Conservation (phyloP, 805 yeast genomes). For the Torulaspora gathmanii region DNA sequence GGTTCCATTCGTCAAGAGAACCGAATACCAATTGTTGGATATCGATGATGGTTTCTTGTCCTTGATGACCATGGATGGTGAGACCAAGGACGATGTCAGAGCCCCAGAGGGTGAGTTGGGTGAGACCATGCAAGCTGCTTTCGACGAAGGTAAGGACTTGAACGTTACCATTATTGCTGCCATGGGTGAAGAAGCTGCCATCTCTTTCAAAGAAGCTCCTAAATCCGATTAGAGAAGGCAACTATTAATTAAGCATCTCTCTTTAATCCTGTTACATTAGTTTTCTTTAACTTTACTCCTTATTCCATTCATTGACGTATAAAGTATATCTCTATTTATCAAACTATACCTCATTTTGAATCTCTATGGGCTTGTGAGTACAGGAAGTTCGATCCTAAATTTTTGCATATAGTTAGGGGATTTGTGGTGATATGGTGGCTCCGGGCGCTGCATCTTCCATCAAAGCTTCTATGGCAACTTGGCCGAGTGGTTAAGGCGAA, state of each 20-base stretch:
- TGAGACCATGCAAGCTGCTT: slow-evolving; percentile 83
- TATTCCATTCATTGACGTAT: slow-evolving; percentile 5
- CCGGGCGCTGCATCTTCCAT: too few species aligned
- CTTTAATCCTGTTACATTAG: slow-evolving; percentile 9
- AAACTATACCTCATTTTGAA: neutral
- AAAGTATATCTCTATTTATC: neutral
- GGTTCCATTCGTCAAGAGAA: slow-evolving; percentile 95
- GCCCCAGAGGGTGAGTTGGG: slow-evolving; percentile 98
- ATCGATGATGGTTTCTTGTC: slow-evolving; percentile 97
- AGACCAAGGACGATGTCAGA: slow-evolving; percentile 98
- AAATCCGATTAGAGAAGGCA: slow-evolving; percentile 39
- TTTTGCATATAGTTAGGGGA: too few species aligned
- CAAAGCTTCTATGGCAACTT: slow-evolving; percentile 36
- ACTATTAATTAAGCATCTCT: neutral
- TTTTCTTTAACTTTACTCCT: slow-evolving; percentile 7
- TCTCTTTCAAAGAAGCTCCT: slow-evolving; percentile 98
- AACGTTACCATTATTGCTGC: slow-evolving; percentile 94
- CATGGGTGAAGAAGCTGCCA: slow-evolving; percentile 99
- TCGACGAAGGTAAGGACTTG: slow-evolving; percentile 97
- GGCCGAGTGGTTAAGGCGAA: slow-evolving; percentile 69
- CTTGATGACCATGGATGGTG: slow-evolving; percentile 96
- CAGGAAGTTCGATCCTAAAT: too few species aligned
- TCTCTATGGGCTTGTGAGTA: too few species aligned
- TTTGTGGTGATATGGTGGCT: too few species aligned
- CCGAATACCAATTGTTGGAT: slow-evolving; percentile 95